phyloP scores from a whole-genome alignment of 1,284 basidiomycete species.

The Abortiporus biennis region DNA sequence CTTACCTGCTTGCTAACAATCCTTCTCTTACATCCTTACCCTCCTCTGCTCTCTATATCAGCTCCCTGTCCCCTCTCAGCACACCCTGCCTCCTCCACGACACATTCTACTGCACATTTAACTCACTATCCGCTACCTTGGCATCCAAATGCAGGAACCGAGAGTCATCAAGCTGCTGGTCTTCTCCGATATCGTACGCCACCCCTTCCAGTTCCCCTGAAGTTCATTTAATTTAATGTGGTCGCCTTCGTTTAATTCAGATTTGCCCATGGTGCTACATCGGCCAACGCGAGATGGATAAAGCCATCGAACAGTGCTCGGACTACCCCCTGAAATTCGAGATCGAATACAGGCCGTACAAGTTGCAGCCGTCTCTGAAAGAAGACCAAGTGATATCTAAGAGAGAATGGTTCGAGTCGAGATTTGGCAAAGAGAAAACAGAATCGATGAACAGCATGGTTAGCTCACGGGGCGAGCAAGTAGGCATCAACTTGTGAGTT shows the following conservation, averaged over 20 bases:
- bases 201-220: slow-evolving; percentile 10
- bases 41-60: neutral
- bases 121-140: too few species aligned
- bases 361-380: slow-evolving; percentile 48
- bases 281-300: slow-evolving; percentile 63
- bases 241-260: slow-evolving; percentile 28
- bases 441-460: slow-evolving; percentile 41
- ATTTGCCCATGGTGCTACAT: slow-evolving; percentile 73
- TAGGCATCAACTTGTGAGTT: slow-evolving; percentile 64
- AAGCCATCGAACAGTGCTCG: slow-evolving; percentile 55
- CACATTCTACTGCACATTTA: too few species aligned
- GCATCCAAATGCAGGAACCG: slow-evolving; percentile 19
- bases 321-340: slow-evolving; percentile 63
- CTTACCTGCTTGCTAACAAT: too few species aligned
- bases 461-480: slow-evolving; percentile 44
- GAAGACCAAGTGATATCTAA: slow-evolving; percentile 41
- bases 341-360: slow-evolving; percentile 72
- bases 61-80: neutral
- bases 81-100: too few species aligned
- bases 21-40: neutral
- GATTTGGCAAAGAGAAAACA: slow-evolving; percentile 55
- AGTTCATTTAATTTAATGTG: slow-evolving; percentile 7
- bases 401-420: slow-evolving; percentile 42
- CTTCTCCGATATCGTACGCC: slow-evolving; percentile 66
- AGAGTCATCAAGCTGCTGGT: slow-evolving; percentile 59